Evolutionary conservation across 352 stramenopile genomes (phyloP).

Genomic region (Phytophthora sojae): DNA sequence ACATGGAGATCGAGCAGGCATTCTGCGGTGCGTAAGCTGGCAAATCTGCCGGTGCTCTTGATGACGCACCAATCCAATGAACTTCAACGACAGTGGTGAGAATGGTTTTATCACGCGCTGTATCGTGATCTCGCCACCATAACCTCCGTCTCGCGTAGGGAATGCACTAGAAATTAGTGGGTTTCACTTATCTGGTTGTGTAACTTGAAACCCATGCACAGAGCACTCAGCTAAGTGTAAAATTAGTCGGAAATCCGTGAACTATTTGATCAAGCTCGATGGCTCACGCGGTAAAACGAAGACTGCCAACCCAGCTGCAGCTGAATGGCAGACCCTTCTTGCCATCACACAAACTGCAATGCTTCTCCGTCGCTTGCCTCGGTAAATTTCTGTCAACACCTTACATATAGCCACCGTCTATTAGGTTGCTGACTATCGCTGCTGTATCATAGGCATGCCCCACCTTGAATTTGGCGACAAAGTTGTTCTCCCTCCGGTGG

Average conservation of each 20-base stretch:
- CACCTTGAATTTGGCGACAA: slow-evolving; percentile 77
- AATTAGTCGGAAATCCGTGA: background rate
- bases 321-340: background rate
- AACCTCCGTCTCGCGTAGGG: no score
- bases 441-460: slow-evolving; percentile 52
- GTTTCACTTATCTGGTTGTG: background rate
- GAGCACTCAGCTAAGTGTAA: background rate
- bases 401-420: no score
- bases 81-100: background rate
- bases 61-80: background rate
- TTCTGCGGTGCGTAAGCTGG: slow-evolving; percentile 8
- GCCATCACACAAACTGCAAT: slow-evolving; percentile 52
- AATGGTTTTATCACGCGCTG: no score
- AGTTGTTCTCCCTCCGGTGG: slow-evolving; percentile 59
- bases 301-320: background rate
- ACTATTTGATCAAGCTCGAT: background rate
- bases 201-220: background rate
- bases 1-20: no score
- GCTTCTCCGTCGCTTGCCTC: slow-evolving; percentile 66
- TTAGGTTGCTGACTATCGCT: background rate
- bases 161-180: background rate
- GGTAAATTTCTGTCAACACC: slow-evolving; percentile 29
- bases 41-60: background rate
- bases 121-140: no score
- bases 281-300: background rate